A percentile compares a stretch with the other conserved stretches of the same genome.
Conservation (phyloP, 75 land plant genomes). For the Chamaecyparis obtusa region DNA sequence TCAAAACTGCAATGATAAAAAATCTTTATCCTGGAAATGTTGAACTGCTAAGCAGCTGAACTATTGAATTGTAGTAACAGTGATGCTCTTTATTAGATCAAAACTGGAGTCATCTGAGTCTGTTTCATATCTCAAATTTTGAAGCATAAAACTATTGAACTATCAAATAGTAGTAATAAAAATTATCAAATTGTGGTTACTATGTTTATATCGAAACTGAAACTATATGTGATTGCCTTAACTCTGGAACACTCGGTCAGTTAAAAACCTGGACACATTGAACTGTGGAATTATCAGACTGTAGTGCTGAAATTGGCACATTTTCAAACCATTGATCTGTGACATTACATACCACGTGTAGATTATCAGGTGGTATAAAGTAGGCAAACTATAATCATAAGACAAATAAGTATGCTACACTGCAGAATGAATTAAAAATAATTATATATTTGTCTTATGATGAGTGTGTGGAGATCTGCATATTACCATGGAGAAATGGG, state of each 20-base stretch:
- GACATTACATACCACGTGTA: neutral
- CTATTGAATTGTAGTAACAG: too few relatives aligned
- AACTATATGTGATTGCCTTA: neutral
- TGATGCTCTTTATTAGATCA: too few relatives aligned
- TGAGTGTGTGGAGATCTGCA: neutral
- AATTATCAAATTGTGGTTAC: too few relatives aligned
- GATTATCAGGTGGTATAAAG: neutral
- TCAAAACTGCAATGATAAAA: too few relatives aligned
- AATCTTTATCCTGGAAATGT: too few relatives aligned
- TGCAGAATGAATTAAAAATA: neutral
- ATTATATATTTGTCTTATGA: neutral
- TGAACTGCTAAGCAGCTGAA: too few relatives aligned
- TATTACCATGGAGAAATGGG: neutral
- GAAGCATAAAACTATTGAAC: too few relatives aligned
- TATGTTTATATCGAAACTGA: too few relatives aligned
- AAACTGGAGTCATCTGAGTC: too few relatives aligned
- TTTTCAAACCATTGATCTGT: neutral
- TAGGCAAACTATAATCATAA: neutral
- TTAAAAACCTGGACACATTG: neutral
- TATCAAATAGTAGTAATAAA: too few relatives aligned
- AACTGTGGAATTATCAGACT: neutral
- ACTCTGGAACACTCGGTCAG: neutral
- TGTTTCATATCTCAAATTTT: too few relatives aligned
- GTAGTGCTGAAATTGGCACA: neutral
- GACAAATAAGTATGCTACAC: neutral